Evolutionary conservation across 306 rosid species (phyloP), one percentile per base, ranked within the genome.

Genomic region (Ochetophila trinervis): DNA sequence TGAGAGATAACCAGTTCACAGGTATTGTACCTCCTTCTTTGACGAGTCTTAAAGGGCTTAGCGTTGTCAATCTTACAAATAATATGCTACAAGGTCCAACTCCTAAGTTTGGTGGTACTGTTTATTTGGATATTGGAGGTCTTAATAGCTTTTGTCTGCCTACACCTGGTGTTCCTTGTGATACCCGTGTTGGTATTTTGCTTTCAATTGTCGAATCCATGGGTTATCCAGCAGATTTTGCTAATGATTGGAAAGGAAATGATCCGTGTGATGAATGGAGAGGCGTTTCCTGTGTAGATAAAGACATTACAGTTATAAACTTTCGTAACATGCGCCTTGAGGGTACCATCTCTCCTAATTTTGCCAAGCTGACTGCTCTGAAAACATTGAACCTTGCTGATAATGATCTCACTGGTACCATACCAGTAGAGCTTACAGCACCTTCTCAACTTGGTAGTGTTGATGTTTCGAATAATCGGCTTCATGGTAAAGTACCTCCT

Each of bases 1-100:
- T 90, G 63, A 81, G 94, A 77, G 91, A 88, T 55, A 90, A 90
- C 53, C 79, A 78, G 20, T 56, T 92, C 30, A 87, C 94, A 2
- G 99, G 97, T 24, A 74, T 87, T 74, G 86, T 93, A 78, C 96
- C 99, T 0, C 45, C 78, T 0, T 86, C 99, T 12, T 48, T 93
- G 37, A 4, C 16, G 53, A 52, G 34, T 60, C 82, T 86, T 63
- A 72, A 60, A 7, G 66, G 74, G 4, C 66, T 87, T 3, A 8
- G 12, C 3, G 36, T 57, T 20, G 91, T 93, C 40, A 93, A 75
- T 45, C 79, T 93, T 35, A 79, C 89, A 9, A 89, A 90, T 51
- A 93, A 93, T 68, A 4, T 60, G 71, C 81, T 93, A 61, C 97
- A 93, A 80, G 99, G 99, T 13, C 74, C 91, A 1, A 50, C 70